Percentiles rank a stretch among this genome's conserved stretches.
Conservation (phyloP, 2,329 filamentous ascomycete genomes). For the Fusarium avenaceum region DNA sequence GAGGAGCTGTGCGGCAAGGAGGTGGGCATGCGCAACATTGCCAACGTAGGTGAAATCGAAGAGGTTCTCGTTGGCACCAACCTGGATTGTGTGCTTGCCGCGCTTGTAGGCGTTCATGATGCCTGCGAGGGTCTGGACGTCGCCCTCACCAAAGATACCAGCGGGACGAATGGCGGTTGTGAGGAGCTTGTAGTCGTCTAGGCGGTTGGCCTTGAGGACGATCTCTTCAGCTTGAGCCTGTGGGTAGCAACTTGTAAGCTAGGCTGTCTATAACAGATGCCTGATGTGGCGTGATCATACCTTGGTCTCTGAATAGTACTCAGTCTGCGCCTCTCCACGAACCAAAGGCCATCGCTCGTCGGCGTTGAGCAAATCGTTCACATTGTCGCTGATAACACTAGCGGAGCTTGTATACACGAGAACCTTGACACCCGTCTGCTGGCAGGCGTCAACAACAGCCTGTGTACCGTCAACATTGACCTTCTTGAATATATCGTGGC, state of each 20-base stretch:
- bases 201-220: slow-evolving; percentile 81
- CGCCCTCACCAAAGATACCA: slow-evolving; percentile 91
- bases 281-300: slow-evolving; percentile 56
- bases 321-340: slow-evolving; percentile 75
- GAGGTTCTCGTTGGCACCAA: slow-evolving; percentile 77
- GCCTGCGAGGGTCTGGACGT: slow-evolving; percentile 80
- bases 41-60: slow-evolving; percentile 76
- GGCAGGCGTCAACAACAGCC: slow-evolving; percentile 80
- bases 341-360: slow-evolving; percentile 87
- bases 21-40: slow-evolving; percentile 80
- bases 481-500: slow-evolving; percentile 76
- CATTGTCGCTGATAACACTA: slow-evolving; percentile 87
- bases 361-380: slow-evolving; percentile 82
- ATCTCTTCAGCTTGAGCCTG: slow-evolving; percentile 83
- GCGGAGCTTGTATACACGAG: slow-evolving; percentile 94
- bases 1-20: slow-evolving; percentile 82
- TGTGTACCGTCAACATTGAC: slow-evolving; percentile 92
- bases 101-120: slow-evolving; percentile 79
- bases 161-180: slow-evolving; percentile 88
- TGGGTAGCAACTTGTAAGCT: background rate
- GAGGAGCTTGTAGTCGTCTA: slow-evolving; percentile 70
- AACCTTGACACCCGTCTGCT: slow-evolving; percentile 77
- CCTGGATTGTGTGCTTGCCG: slow-evolving; percentile 80
- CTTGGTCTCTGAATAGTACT: slow-evolving; percentile 95
- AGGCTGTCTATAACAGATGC: background rate